Conservation (phyloP, 306 rosid genomes). For the Astragalus glycyphyllos region DNA sequence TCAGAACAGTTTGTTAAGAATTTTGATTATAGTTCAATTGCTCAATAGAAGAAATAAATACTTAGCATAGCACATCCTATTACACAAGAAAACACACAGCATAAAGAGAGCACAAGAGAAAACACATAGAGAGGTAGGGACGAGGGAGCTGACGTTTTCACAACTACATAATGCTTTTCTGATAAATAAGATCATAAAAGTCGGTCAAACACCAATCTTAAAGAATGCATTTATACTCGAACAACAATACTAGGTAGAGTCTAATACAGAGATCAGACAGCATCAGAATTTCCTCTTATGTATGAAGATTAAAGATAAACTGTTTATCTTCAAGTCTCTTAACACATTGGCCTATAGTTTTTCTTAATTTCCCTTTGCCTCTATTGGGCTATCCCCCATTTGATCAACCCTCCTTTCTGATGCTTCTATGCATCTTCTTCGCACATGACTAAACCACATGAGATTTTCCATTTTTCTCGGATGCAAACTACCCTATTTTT, state of each 20-base stretch:
- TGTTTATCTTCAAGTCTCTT: neutral
- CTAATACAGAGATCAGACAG: neutral
- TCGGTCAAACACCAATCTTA: slow-evolving; percentile 17
- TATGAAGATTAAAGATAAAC: neutral
- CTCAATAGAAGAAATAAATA: neutral
- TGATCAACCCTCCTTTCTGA: neutral
- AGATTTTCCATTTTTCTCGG: too few species aligned
- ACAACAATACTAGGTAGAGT: neutral
- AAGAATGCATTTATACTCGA: neutral
- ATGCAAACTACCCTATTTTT: neutral
- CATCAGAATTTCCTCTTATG: neutral
- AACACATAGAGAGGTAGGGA: neutral
- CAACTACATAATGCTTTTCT: neutral
- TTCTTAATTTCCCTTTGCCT: neutral
- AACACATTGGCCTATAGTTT: neutral
- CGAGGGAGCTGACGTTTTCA: slow-evolving; percentile 5
- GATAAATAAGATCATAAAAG: slow-evolving; percentile 13
- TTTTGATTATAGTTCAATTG: slow-evolving; percentile 31
- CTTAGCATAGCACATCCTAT: neutral
- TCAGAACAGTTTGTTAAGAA: slow-evolving; percentile 37
- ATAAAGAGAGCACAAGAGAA: slow-evolving; percentile 9
- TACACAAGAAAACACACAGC: slow-evolving; percentile 16
- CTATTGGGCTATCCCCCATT: neutral
- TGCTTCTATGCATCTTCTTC: neutral
- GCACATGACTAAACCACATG: too few species aligned